Base-by-base conservation (phyloP, 306 rosid genomes). In the Myrica gale region DNA sequence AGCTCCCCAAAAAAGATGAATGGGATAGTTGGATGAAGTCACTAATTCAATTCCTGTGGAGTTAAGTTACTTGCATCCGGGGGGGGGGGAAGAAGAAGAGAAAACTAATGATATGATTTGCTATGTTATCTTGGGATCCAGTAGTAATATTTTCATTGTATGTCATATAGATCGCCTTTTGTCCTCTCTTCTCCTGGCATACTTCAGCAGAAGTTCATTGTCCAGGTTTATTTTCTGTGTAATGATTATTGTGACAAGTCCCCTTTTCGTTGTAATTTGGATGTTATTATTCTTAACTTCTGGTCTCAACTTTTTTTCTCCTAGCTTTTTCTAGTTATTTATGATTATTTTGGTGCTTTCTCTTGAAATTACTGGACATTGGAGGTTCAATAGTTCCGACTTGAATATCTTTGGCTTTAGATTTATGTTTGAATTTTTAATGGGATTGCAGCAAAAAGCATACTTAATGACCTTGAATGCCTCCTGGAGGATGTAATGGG, bases 381-480 rank as follows among this genome's bases (percentile, higher is more conserved):
- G 37, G 37, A 32, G 37, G 37, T 32, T 32, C 2, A 32, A 2
- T 32, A 2, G 37, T 32, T 32, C 37, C 37, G 3, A 32, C 37
- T 32, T 32, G 37, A 32, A 32, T 78, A 69, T 74, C 54, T 66
- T 42, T 71, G 21, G 76, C 74, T 71, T 50, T 74, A 68, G 41
- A 69, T 75, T 76, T 72, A 77, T 68, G 68, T 42, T 78, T 72
- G 20, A 37, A 63, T 26, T 21, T 81, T 73, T 43, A 15, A 54
- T 42, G 72, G 26, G 8, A 53, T 73, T 77, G 83, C 87, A 90
- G 97, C 84, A 42, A 83, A 77, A 76, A 76, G 44, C 81, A 76
- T 88, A 75, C 77, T 87, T 56, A 9, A 78, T 75, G 90, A 85
- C 72, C 91, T 93, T 61, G 84, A 82, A 76, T 82, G 75, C 56